Percentiles rank a stretch among this genome's conserved stretches.
Evolutionary conservation across 805 yeast species (phyloP).

Genomic region (Saturnispora diversa): DNA sequence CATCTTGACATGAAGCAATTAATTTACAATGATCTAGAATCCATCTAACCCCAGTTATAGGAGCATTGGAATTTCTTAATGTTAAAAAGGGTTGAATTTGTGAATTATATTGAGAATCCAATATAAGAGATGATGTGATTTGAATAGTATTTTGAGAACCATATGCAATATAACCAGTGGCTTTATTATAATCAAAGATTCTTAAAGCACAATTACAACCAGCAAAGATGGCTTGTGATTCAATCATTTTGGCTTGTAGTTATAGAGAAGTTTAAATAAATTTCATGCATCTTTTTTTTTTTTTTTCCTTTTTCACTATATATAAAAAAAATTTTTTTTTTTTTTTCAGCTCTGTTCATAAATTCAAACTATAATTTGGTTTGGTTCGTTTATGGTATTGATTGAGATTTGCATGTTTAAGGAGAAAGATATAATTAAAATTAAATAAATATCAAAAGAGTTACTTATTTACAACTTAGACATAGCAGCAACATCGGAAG

Average conservation of each 20-base stretch:
- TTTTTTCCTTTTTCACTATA: too few relatives aligned
- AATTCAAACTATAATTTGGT: too few relatives aligned
- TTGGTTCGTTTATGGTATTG: too few relatives aligned
- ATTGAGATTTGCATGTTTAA: not conserved
- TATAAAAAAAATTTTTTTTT: not conserved
- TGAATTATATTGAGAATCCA: slow-evolving; percentile 22
- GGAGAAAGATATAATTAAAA: not conserved
- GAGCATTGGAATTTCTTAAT: slow-evolving; percentile 51
- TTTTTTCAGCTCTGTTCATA: too few relatives aligned
- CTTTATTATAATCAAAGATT: slow-evolving; percentile 43
- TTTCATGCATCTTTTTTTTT: too few relatives aligned
- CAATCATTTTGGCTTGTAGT: slow-evolving; percentile 6
- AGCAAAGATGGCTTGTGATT: slow-evolving; percentile 50
- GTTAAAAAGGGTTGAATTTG: slow-evolving; percentile 43
- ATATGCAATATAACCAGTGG: slow-evolving; percentile 45
- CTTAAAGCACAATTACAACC: slow-evolving; percentile 68
- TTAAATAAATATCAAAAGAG: not conserved
- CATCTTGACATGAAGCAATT: slow-evolving; percentile 64
- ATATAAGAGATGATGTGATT: slow-evolving; percentile 51
- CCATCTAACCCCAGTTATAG: slow-evolving; percentile 62
- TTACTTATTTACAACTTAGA: slow-evolving; percentile 65
- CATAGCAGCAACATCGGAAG: slow-evolving; percentile 98
- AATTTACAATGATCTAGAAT: slow-evolving; percentile 38
- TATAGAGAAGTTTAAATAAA: too few relatives aligned
- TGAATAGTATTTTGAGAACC: slow-evolving; percentile 66